Evolutionary conservation across 495 filamentous ascomycete genomes (phyloP).

Genomic region (Neurospora pannonica): DNA sequence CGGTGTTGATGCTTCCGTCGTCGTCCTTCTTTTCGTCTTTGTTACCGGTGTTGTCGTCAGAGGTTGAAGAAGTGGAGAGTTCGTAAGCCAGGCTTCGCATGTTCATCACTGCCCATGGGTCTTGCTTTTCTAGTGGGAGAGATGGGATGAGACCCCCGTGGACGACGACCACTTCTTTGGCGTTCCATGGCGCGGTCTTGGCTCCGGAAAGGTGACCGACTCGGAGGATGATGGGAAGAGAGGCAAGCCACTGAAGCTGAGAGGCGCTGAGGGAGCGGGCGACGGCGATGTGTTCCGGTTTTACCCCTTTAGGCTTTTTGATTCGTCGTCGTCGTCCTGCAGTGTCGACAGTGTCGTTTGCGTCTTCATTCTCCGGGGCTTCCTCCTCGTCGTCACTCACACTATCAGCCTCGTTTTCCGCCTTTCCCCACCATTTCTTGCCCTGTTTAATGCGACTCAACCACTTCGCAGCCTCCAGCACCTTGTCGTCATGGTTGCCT

Average conservation of each 20-base stretch:
- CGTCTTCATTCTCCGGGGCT: slow-evolving; percentile 2
- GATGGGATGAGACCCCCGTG: slow-evolving; percentile 79
- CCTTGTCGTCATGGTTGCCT: slow-evolving; percentile 87
- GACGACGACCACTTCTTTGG: slow-evolving; percentile 60
- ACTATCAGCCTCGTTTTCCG: neutral
- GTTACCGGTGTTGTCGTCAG: neutral
- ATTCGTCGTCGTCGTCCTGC: slow-evolving; percentile 14
- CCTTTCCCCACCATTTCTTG: neutral
- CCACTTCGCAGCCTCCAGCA: slow-evolving; percentile 35
- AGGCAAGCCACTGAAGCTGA: slow-evolving; percentile 60
- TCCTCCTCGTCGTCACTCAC: slow-evolving; percentile 10
- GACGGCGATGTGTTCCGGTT: slow-evolving; percentile 20
- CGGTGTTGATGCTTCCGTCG: neutral
- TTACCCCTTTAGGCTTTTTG: slow-evolving; percentile 5
- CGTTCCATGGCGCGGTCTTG: slow-evolving; percentile 21
- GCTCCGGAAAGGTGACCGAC: slow-evolving; percentile 45
- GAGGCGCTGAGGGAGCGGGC: slow-evolving; percentile 28
- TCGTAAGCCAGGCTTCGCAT: slow-evolving; percentile 62
- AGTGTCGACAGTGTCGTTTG: neutral
- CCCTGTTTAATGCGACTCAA: neutral
- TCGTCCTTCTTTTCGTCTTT: neutral
- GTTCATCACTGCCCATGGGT: slow-evolving; percentile 77
- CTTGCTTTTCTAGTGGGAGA: slow-evolving; percentile 59
- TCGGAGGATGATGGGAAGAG: slow-evolving; percentile 65
- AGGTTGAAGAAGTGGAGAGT: neutral